phyloP scores from a whole-genome alignment of 495 filamentous ascomycete genomes.

The Pseudoneurospora amorphoporcata region DNA sequence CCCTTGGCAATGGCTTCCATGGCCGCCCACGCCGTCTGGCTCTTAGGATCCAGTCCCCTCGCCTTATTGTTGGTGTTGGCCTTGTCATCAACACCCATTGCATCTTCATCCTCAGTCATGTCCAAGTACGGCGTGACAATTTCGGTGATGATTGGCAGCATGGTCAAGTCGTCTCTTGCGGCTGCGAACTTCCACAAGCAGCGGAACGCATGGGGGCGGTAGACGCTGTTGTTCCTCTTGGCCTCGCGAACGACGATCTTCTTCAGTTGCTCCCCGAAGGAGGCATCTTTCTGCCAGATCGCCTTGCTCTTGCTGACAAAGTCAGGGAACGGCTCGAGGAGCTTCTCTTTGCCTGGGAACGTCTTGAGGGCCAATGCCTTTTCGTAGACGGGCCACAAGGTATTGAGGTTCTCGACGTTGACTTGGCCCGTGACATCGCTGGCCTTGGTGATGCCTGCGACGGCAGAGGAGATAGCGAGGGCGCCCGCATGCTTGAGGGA shows the following conservation, averaged over 20 bases:
- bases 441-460: slow-evolving; percentile 44
- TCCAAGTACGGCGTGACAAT: slow-evolving; percentile 52
- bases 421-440: slow-evolving; percentile 40
- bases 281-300: slow-evolving; percentile 45
- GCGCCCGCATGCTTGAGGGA: slow-evolving; percentile 80
- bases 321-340: slow-evolving; percentile 73
- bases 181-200: slow-evolving; percentile 62
- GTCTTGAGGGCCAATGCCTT: slow-evolving; percentile 76
- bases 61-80: slow-evolving; percentile 17
- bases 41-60: slow-evolving; percentile 25
- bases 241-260: slow-evolving; percentile 76
- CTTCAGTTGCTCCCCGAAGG: slow-evolving; percentile 32
- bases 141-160: slow-evolving; percentile 55
- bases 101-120: slow-evolving; percentile 41
- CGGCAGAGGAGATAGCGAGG: slow-evolving; percentile 64
- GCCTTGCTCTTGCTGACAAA: slow-evolving; percentile 54
- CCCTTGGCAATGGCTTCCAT: slow-evolving; percentile 31
- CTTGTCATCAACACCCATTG: slow-evolving; percentile 50
- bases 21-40: slow-evolving; percentile 25
- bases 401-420: slow-evolving; percentile 41
- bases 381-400: slow-evolving; percentile 73
- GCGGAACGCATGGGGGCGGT: slow-evolving; percentile 64
- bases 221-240: slow-evolving; percentile 74
- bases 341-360: slow-evolving; percentile 85
- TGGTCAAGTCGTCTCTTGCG: slow-evolving; percentile 50